A percentile compares a stretch with the other conserved stretches of the same genome.
phyloP scores from a whole-genome alignment of 2,329 filamentous ascomycete species.

The Pseudogymnoascus sp. region DNA sequence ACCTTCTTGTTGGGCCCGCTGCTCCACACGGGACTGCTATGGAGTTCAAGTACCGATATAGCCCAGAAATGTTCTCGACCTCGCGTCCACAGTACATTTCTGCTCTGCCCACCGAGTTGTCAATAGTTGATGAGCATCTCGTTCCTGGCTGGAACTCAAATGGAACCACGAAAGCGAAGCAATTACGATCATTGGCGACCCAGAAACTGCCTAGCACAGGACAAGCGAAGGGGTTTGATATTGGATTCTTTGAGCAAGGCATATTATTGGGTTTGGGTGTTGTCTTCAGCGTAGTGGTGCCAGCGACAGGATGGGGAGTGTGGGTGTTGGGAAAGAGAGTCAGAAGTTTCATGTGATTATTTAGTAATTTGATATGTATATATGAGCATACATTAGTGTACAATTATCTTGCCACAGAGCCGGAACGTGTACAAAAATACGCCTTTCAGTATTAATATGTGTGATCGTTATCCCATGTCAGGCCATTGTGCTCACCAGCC shows the following conservation, averaged over 20 bases:
- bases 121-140: not conserved
- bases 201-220: constrained; percentile 26
- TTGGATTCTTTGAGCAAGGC: constrained; percentile 43
- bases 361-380: not conserved
- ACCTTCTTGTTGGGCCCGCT: constrained; percentile 40
- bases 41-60: constrained; percentile 32
- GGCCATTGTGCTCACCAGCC: too few species aligned
- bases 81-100: constrained; percentile 35
- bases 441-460: too few species aligned
- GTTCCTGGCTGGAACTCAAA: not conserved
- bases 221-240: constrained; percentile 26
- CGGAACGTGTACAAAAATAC: not conserved
- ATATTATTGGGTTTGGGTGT: constrained; percentile 31
- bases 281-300: not conserved
- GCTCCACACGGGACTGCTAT: constrained; percentile 25
- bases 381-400: not conserved
- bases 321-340: not conserved
- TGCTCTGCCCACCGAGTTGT: not conserved
- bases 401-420: not conserved
- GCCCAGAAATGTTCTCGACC: constrained; percentile 34
- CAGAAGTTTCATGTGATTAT: not conserved
- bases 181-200: not conserved
- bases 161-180: not conserved
- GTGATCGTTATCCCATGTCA: too few species aligned
- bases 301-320: not conserved